Conservation (phyloP, 805 yeast species). For the Kuraishia borneana region DNA sequence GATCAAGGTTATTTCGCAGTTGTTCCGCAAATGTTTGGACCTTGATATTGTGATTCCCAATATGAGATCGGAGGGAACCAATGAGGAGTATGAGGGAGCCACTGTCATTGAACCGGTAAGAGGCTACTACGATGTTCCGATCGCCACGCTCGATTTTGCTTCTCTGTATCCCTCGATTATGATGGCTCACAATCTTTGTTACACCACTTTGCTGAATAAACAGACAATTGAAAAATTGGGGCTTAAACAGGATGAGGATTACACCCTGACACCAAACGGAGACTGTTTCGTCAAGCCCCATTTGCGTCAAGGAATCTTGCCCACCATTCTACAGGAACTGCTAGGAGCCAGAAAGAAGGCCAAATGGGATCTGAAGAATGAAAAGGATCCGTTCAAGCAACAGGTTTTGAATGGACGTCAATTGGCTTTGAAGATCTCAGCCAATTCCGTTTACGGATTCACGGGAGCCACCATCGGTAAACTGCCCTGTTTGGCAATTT, state of each 20-base stretch:
- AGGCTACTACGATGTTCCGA: constrained; percentile 95
- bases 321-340: constrained; percentile 83
- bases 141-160: constrained; percentile 96
- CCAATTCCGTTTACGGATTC: constrained; percentile 97
- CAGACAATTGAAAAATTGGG: constrained; percentile 55
- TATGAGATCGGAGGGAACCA: constrained; percentile 66
- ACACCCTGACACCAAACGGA: constrained; percentile 81
- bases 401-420: constrained; percentile 97
- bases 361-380: constrained; percentile 79
- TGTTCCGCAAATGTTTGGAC: constrained; percentile 84
- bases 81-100: constrained; percentile 98
- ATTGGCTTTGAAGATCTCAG: constrained; percentile 89
- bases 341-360: constrained; percentile 90
- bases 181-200: constrained; percentile 98
- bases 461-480: constrained; percentile 99
- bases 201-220: constrained; percentile 74
- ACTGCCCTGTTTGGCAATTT: constrained; percentile 90
- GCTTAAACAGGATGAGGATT: constrained; percentile 64
- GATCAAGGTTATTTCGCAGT: constrained; percentile 91
- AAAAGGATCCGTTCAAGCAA: constrained; percentile 86
- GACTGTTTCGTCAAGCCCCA: constrained; percentile 73
- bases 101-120: constrained; percentile 95
- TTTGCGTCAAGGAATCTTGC: constrained; percentile 75
- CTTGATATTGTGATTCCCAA: constrained; percentile 87
- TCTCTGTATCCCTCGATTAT: constrained; percentile 95